Base-by-base conservation (phyloP, 192 early-diverging fungal species). In the Allomyces javanicus region DNA sequence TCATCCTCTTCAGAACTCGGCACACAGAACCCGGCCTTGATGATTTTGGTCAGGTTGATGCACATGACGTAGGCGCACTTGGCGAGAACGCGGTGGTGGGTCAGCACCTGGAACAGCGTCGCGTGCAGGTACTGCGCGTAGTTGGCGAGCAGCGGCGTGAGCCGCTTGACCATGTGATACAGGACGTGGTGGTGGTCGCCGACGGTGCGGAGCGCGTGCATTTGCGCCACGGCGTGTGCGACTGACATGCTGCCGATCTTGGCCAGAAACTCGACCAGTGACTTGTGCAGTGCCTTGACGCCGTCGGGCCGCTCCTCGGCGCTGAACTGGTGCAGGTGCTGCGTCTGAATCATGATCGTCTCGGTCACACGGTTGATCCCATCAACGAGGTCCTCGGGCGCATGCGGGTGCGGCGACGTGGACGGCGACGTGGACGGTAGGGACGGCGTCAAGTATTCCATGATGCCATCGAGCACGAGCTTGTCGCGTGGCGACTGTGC, bases 11-110 rank as follows among this genome's bases (percentile, higher is more conserved):
- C 78, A 63, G 76, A 74, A 66, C 86, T 83, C 61, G 89, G 92
- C 61, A 91, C 79, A 63, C 92, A 93, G 69, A 91, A 93, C 19
- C 96, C 96, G 61, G 92, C 85, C 62, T 82, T 81, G 66, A 93
- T 79, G 19, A 96, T 74, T 10, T 76, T 69, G 23, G 74, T 75
- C 68, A 91, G 89, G 6, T 84, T 81, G 69, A 85, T 88, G 67
- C 76, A 77, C 24, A 91, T 72, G 19, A 89, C 74, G 65, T 84
- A 87, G 0, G 82, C 73, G 27, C 94, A 73, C 69, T 93, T 93
- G 66, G 78, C 74, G 61, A 86, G 71, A 0, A 87, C 73, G 65
- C 81, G 82, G 77, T 95, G 92, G 67, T 79, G 74, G 25, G 72
- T 63, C 2, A 83, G 70, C 68, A 81, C 78, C 25, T 83, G 65